These are phyloP conservation scores for Mycena capillaripes DNA, from an alignment of 768 basidiomycete genomes.

Conservation along the genomic window DNA sequence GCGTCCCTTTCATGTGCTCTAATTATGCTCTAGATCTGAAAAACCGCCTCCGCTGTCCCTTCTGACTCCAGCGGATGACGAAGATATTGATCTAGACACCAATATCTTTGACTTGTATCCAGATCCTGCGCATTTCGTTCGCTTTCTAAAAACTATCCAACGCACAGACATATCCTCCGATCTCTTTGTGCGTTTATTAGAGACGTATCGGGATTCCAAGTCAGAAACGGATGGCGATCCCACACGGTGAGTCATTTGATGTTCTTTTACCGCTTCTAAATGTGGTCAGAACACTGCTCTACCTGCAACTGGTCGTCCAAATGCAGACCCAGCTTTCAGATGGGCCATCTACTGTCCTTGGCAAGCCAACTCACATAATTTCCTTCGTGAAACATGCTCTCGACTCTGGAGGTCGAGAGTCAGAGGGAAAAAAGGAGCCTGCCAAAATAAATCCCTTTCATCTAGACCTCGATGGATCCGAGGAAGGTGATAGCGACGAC, in stretches of 20 bases:
- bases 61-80: constrained; percentile 68
- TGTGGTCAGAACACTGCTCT: constrained; percentile 70
- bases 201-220: constrained; percentile 71
- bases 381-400: constrained; percentile 87
- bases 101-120: constrained; percentile 81
- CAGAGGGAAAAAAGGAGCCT: constrained; percentile 25
- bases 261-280: not conserved
- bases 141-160: constrained; percentile 73
- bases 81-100: constrained; percentile 62
- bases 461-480: constrained; percentile 53
- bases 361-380: constrained; percentile 81
- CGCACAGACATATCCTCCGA: constrained; percentile 79
- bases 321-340: constrained; percentile 81
- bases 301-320: constrained; percentile 85
- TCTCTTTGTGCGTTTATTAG: constrained; percentile 81
- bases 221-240: constrained; percentile 59
- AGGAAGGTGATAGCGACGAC: constrained; percentile 72
- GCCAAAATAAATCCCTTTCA: constrained; percentile 36
- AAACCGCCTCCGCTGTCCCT: constrained; percentile 52
- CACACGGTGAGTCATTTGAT: constrained; percentile 57
- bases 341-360: constrained; percentile 68
- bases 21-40: constrained; percentile 41
- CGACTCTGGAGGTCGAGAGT: constrained; percentile 52
- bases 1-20: constrained; percentile 2
- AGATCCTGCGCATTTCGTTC: constrained; percentile 78